These are phyloP conservation scores for Prunella vulgaris DNA, from an alignment of 257 asterid genomes.

Conservation along the genomic window DNA sequence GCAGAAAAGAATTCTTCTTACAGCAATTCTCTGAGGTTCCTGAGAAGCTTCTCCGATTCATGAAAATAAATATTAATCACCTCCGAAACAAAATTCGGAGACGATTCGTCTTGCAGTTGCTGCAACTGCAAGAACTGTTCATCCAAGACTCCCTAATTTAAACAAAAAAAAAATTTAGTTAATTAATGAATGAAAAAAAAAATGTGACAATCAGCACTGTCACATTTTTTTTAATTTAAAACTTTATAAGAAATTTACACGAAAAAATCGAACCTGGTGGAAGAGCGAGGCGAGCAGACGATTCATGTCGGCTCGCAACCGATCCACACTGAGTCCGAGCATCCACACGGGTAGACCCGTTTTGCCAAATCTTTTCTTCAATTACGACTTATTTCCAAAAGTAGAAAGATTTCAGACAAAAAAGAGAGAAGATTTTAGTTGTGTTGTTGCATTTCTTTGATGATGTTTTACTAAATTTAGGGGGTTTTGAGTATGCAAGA, in stretches of 20 bases:
- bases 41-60: constrained; percentile 82
- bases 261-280: constrained; percentile 55
- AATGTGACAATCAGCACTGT: neutral
- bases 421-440: neutral
- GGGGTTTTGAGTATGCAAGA: neutral
- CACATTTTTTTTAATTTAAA: neutral
- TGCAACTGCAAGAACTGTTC: constrained; percentile 90
- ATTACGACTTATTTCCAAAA: neutral
- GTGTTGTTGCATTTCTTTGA: neutral
- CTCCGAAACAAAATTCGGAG: constrained; percentile 88
- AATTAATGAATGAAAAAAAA: neutral
- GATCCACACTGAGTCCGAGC: constrained; percentile 72
- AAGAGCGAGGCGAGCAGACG: constrained; percentile 82
- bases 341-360: constrained; percentile 99
- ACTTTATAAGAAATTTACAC: neutral
- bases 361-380: constrained; percentile 34
- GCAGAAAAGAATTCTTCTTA: constrained; percentile 8
- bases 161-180: neutral
- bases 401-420: neutral
- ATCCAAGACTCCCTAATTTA: constrained; percentile 92
- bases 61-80: constrained; percentile 79
- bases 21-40: constrained; percentile 69
- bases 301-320: constrained; percentile 73
- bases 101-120: constrained; percentile 80
- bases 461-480: neutral